Conservation (phyloP, 2,329 filamentous ascomycete genomes). For the Diaporthe nobilis region DNA sequence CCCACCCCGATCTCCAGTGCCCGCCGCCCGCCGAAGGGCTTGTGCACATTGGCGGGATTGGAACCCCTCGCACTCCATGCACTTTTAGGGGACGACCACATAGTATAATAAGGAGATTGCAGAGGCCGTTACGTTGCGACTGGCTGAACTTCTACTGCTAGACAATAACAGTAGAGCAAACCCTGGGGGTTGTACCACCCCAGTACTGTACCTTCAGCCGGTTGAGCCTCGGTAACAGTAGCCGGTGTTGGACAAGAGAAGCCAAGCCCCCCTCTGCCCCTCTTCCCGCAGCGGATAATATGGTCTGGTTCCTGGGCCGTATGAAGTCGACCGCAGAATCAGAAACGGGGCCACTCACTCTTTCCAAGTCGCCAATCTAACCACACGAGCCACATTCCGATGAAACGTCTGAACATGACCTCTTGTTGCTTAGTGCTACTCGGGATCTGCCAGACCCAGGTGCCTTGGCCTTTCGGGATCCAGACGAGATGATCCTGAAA, state of each 20-base stretch:
- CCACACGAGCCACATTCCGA: not conserved
- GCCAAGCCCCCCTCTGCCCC: not conserved
- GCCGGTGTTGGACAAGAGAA: not conserved
- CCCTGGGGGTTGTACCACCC: not conserved
- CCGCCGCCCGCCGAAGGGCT: not conserved
- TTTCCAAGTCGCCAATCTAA: not conserved
- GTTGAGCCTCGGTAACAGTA: not conserved
- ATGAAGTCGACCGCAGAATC: not conserved
- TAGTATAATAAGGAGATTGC: not conserved
- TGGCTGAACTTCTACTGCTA: not conserved
- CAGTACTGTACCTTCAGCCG: not conserved
- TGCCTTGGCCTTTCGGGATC: constrained; percentile 18
- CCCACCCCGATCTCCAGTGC: constrained; percentile 1
- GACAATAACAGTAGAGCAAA: not conserved
- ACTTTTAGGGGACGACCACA: not conserved
- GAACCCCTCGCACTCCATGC: not conserved
- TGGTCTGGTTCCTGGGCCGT: not conserved
- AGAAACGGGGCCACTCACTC: not conserved
- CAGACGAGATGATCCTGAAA: constrained; percentile 20
- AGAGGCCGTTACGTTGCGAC: not conserved
- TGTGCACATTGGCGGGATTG: not conserved
- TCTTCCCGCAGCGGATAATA: constrained; percentile 3
- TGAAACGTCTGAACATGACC: constrained; percentile 13
- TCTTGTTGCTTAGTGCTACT: not conserved
- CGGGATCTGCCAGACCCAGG: constrained; percentile 26